These are phyloP conservation scores for Luffa aegyptiaca DNA, from an alignment of 306 rosid species.

Conservation along the genomic window DNA sequence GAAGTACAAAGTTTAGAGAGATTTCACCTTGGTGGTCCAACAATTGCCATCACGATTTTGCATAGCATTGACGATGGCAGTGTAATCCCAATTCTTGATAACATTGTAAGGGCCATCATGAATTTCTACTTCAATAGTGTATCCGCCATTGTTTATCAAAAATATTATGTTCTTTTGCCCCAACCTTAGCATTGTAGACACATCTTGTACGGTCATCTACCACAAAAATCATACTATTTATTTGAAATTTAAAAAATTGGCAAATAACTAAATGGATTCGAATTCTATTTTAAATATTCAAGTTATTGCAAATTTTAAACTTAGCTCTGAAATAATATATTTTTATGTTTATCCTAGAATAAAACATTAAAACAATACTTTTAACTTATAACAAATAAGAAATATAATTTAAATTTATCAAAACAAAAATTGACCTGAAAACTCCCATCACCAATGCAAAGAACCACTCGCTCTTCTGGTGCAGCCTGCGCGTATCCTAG, in stretches of 20 bases:
- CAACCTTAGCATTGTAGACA: background rate
- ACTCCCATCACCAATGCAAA: slow-evolving; percentile 91
- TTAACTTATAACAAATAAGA: too few relatives aligned
- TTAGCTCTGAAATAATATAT: too few relatives aligned
- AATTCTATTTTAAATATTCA: background rate
- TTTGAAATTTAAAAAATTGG: background rate
- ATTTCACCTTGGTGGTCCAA: background rate
- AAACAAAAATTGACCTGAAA: slow-evolving; percentile 45
- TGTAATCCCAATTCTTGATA: slow-evolving; percentile 88
- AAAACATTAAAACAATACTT: too few relatives aligned
- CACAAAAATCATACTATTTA: background rate
- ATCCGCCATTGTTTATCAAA: slow-evolving; percentile 29
- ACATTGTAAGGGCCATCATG: slow-evolving; percentile 91
- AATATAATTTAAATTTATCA: too few relatives aligned
- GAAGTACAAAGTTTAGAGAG: background rate
- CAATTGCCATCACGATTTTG: slow-evolving; percentile 21
- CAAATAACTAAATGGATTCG: background rate
- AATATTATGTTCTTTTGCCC: slow-evolving; percentile 57
- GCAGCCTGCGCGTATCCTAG: slow-evolving; percentile 91
- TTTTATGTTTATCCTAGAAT: too few relatives aligned
- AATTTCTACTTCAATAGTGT: slow-evolving; percentile 53
- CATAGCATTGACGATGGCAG: slow-evolving; percentile 66
- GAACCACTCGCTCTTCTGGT: slow-evolving; percentile 69
- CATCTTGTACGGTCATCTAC: background rate
- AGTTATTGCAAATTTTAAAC: too few relatives aligned